Evolutionary conservation across 2,329 filamentous ascomycete species (phyloP).

Genomic region (Talaromyces rugulosus): DNA sequence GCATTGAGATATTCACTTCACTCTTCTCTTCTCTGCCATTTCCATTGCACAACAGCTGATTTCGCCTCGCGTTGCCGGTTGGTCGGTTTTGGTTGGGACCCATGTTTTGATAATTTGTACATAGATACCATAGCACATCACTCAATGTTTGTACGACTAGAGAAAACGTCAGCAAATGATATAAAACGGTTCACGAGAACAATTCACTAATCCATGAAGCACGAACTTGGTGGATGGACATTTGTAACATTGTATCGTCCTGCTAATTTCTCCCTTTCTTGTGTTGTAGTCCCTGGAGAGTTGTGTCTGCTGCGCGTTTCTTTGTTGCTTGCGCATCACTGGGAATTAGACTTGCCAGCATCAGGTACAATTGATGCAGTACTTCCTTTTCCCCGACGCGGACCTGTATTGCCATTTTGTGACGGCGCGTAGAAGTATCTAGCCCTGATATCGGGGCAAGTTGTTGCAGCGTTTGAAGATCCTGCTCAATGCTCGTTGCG

Average conservation of each 20-base stretch:
- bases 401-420: slow-evolving; percentile 62
- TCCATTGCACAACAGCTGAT: background rate
- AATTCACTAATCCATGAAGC: background rate
- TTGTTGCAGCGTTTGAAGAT: slow-evolving; percentile 39
- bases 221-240: background rate
- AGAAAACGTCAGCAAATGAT: slow-evolving; percentile 29
- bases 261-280: slow-evolving; percentile 25
- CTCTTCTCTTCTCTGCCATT: background rate
- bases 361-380: slow-evolving; percentile 50
- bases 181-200: background rate
- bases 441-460: slow-evolving; percentile 28
- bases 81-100: background rate
- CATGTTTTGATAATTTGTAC: slow-evolving; percentile 30
- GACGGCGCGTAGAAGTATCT: slow-evolving; percentile 31
- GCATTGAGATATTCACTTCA: slow-evolving; percentile 1
- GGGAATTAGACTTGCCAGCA: slow-evolving; percentile 26
- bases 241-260: background rate
- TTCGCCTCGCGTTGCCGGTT: background rate
- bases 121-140: slow-evolving; percentile 24
- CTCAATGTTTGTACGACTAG: slow-evolving; percentile 32
- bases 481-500: slow-evolving; percentile 49
- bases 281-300: slow-evolving; percentile 21
- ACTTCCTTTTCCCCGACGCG: slow-evolving; percentile 70
- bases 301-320: slow-evolving; percentile 25
- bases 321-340: slow-evolving; percentile 8